Conservation (phyloP, 768 basidiomycete genomes). For the Boletus sp. region DNA sequence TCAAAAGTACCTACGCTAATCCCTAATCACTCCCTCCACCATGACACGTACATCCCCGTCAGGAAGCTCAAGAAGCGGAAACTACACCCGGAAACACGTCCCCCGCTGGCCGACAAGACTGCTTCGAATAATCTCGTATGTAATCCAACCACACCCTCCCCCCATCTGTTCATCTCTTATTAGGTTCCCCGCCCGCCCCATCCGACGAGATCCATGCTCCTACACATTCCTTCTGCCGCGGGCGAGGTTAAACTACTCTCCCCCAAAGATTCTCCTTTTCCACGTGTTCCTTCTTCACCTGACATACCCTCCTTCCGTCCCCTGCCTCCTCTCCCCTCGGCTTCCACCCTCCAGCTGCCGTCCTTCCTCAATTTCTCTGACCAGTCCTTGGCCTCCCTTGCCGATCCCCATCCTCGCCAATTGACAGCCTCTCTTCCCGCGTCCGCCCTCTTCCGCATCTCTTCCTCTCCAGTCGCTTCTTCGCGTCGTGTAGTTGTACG, state of each 20-base stretch:
- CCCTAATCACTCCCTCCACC: conserved; percentile 19
- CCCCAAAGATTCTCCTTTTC: conserved; percentile 14
- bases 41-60: conserved; percentile 20
- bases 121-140: conserved; percentile 30
- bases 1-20: conserved; percentile 30
- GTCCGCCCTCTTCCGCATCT: conserved; percentile 16
- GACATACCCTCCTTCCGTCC: conserved; percentile 25
- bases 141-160: conserved; percentile 10
- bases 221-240: conserved; percentile 5
- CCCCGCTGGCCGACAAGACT: conserved; percentile 35
- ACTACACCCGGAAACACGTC: conserved; percentile 20
- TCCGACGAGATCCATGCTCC: conserved; percentile 19
- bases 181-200: conserved; percentile 10
- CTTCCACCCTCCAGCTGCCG: conserved; percentile 40
- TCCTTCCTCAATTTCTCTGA: conserved; percentile 36
- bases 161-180: conserved; percentile 15
- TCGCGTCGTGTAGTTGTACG: conserved; percentile 7
- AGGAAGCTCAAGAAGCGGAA: conserved; percentile 26
- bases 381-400: conserved; percentile 16
- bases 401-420: conserved; percentile 6
- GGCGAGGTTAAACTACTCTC: conserved; percentile 6
- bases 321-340: conserved; percentile 35
- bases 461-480: conserved; percentile 18
- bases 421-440: conserved; percentile 14
- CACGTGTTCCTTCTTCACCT: conserved; percentile 8